A percentile compares a stretch with the other conserved stretches of the same genome.
Evolutionary conservation across 1,284 basidiomycete species (phyloP).

Genomic region (Spongispora temasekensis): DNA sequence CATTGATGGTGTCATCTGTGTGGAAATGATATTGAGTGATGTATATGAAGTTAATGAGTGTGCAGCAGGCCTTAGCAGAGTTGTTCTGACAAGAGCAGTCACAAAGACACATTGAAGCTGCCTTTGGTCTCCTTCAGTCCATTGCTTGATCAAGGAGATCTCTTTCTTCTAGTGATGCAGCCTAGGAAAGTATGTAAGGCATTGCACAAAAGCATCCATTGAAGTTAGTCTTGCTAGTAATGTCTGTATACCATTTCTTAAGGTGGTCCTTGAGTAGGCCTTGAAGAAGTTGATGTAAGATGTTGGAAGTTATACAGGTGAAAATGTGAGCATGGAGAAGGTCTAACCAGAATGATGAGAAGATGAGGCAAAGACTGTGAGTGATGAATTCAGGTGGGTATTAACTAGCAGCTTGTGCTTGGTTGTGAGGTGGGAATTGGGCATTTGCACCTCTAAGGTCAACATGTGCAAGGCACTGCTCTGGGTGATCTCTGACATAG

Average conservation of each 20-base stretch:
- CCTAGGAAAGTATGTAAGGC: too few species aligned
- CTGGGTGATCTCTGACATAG: constrained; percentile 16
- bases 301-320: background rate
- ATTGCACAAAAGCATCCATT: background rate
- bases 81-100: too few species aligned
- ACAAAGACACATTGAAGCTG: too few species aligned
- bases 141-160: too few species aligned
- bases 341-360: background rate
- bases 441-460: constrained; percentile 8
- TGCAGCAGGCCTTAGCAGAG: too few species aligned
- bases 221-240: background rate
- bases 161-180: too few species aligned
- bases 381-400: background rate
- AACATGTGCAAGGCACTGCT: constrained; percentile 29
- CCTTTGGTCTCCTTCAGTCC: too few species aligned
- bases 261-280: constrained; percentile 4
- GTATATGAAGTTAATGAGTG: too few species aligned
- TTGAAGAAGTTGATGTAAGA: constrained; percentile 6
- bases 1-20: too few species aligned
- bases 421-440: background rate
- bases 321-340: background rate
- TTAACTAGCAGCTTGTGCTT: background rate
- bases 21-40: too few species aligned
- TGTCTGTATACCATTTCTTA: background rate
- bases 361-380: background rate